Evolutionary conservation across 108 stramenopile species (phyloP), one percentile per base, ranked within the genome.

Genomic region (Nannochloropsis granulata): DNA sequence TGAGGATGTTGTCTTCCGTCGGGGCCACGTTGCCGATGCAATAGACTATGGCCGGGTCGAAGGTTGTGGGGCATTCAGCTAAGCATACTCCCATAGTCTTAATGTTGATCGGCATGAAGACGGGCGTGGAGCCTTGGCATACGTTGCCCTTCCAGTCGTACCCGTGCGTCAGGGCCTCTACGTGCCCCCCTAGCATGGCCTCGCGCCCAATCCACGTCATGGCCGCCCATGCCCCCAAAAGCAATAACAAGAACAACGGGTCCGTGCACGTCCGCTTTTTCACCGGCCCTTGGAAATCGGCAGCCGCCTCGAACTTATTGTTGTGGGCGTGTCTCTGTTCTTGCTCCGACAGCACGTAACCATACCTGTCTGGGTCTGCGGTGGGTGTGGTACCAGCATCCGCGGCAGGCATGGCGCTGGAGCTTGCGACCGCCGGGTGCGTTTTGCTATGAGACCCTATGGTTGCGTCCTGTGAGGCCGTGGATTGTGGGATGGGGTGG

Each of bases 221-320:
- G 26, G 81, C 91, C 14, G 83, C 45, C 92, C 92, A 92, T 1
- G 43, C 26, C 45, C 80, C 82, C 46, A 84, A 85, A 12, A 91
- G 45, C 45, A 91, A n/a, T 12, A 91, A 43, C 21, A 83, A 19
- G 82, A 90, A 92, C 9, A 88, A 78, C 23, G 83, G 12, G 44
- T 91, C 91, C 43, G 91, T 92, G 85, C 90, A 92, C 23, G 71
- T 87, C 16, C 91, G 23, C 25, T 89, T 83, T 43, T 45, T 82
- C 13, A 44, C 81, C 44, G 84, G 87, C 19, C 84, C 79, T 42
- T 79, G 87, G 44, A 88, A 88, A 82, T 84, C 85, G 23, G 88
- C 43, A 42, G 80, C 44, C 2, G 82, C 83, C 80, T 83, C 79
- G 21, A 90, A 79, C 23, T 88, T 88, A 13, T 84, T 42, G 23